A percentile compares a stretch with the other conserved stretches of the same genome.
These are phyloP conservation scores for Cyclostephanos tholiformis DNA, from an alignment of 108 stramenopile genomes.

Conservation along the genomic window DNA sequence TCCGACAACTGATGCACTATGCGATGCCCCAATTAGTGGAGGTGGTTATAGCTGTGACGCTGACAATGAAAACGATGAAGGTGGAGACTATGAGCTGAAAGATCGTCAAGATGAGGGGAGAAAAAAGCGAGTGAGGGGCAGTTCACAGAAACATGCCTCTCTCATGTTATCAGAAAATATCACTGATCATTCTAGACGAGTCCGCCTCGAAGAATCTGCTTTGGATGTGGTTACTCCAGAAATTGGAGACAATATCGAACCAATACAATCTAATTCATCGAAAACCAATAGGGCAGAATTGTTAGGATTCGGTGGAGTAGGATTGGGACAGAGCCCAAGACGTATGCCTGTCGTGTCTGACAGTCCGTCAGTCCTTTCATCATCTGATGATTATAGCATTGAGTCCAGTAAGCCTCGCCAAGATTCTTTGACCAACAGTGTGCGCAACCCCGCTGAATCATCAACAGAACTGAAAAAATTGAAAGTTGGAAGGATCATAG, in stretches of 20 bases:
- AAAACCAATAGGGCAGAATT: background rate
- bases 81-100: constrained; percentile 6
- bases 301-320: background rate
- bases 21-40: background rate
- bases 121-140: background rate
- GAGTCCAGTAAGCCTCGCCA: constrained; percentile 3
- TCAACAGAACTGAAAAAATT: constrained; percentile 17
- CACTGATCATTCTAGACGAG: background rate
- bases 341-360: background rate
- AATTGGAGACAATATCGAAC: background rate
- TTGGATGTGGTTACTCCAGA: background rate
- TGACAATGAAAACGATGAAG: background rate
- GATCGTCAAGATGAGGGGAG: background rate
- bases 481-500: constrained; percentile 30
- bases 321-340: constrained; percentile 2
- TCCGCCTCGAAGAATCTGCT: background rate
- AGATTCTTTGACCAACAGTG: background rate
- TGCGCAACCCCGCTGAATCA: background rate
- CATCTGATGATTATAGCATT: constrained; percentile 6
- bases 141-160: background rate
- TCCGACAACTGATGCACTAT: background rate
- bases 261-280: background rate
- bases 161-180: background rate
- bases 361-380: constrained; percentile 5
- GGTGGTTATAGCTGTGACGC: constrained; percentile 12